A percentile compares a stretch with the other conserved stretches of the same genome.
phyloP scores from a whole-genome alignment of 495 filamentous ascomycete genomes.

The Amphirosellinia nigrospora region DNA sequence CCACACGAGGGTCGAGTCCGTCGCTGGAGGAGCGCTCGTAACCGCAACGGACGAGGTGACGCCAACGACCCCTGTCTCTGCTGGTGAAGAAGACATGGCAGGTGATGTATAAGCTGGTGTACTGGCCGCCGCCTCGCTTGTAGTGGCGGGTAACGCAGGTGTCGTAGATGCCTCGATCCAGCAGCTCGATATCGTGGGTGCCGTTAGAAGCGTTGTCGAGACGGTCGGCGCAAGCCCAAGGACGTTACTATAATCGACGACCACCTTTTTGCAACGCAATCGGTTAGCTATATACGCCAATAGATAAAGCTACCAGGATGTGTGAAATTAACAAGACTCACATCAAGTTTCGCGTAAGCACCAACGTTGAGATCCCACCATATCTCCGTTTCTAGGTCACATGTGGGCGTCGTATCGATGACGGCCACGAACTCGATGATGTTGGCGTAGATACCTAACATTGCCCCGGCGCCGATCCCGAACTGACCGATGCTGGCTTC shows the following conservation, averaged over 20 bases:
- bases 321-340: neutral
- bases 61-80: neutral
- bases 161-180: conserved; percentile 22
- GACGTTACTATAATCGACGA: conserved; percentile 40
- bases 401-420: conserved; percentile 34
- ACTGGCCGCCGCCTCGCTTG: neutral
- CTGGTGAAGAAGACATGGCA: neutral
- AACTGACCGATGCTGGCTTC: conserved; percentile 33
- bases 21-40: neutral
- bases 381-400: conserved; percentile 33
- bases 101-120: neutral
- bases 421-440: conserved; percentile 43
- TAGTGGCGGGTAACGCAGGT: conserved; percentile 1
- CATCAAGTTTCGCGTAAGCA: conserved; percentile 38
- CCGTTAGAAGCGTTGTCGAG: conserved; percentile 37
- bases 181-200: conserved; percentile 36
- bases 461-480: conserved; percentile 40
- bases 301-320: too few species aligned
- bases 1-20: neutral
- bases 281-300: neutral
- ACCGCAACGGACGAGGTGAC: neutral
- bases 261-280: conserved; percentile 18
- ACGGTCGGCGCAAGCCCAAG: conserved; percentile 38
- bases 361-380: conserved; percentile 39
- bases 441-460: conserved; percentile 42